Conservation (phyloP, 129 eudicot species). For the Silybum marianum region DNA sequence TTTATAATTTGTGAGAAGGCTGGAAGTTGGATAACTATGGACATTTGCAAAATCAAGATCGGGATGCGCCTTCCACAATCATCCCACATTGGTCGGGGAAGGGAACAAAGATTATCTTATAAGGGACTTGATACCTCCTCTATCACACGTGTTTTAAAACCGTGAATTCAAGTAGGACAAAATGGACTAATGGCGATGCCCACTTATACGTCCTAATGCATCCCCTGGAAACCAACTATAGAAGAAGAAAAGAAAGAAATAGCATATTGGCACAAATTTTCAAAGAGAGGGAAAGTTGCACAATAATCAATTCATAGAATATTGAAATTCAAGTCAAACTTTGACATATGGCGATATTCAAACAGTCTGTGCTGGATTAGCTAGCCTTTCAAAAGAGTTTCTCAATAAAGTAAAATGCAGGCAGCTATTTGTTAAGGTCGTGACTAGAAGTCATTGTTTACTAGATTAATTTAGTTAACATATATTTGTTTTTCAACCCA, state of each 20-base stretch:
- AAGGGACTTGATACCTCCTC: no score
- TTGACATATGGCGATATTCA: constrained; percentile 35
- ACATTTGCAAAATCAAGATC: neutral
- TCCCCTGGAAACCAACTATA: constrained; percentile 13
- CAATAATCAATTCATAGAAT: neutral
- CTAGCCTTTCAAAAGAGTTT: constrained; percentile 12
- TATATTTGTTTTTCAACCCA: neutral
- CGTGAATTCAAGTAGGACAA: no score
- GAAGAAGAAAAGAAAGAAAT: neutral
- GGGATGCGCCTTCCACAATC: neutral
- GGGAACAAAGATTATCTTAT: no score
- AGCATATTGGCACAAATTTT: constrained; percentile 9
- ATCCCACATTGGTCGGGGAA: no score
- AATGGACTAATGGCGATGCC: no score
- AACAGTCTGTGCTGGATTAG: constrained; percentile 24
- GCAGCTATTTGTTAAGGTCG: constrained; percentile 24
- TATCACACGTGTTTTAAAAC: no score
- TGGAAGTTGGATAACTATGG: no score
- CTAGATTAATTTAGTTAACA: neutral
- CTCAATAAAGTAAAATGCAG: constrained; percentile 26
- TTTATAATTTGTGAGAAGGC: neutral
- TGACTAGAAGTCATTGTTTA: constrained; percentile 23
- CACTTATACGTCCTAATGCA: neutral
- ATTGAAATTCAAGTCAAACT: constrained; percentile 13
- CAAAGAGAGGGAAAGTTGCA: neutral